phyloP scores from a whole-genome alignment of 169 alveolate species.

The Cystoisospora suis region DNA sequence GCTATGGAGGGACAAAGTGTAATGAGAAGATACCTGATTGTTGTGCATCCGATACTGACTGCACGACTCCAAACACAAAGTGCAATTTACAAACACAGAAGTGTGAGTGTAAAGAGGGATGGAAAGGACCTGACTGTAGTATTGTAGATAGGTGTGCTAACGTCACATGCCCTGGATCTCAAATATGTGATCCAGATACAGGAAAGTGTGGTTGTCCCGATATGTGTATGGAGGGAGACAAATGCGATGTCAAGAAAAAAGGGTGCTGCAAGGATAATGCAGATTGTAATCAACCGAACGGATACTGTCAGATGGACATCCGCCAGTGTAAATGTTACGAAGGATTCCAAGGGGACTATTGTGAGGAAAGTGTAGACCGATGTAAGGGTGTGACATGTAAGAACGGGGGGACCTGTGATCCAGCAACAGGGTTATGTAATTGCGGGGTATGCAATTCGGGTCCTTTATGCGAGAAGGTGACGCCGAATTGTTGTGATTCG shows the following conservation, averaged over 20 bases:
- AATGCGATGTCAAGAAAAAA: background rate
- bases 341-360: conserved; percentile 45
- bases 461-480: conserved; percentile 19
- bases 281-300: background rate
- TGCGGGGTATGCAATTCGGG: conserved; percentile 52
- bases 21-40: background rate
- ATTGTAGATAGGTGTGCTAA: conserved; percentile 8
- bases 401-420: conserved; percentile 55
- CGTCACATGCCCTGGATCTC: conserved; percentile 23
- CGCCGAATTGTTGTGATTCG: conserved; percentile 41
- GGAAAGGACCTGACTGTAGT: background rate
- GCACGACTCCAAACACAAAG: background rate
- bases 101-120: background rate
- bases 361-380: conserved; percentile 31
- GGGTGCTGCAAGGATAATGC: background rate
- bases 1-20: conserved; percentile 48
- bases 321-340: conserved; percentile 43
- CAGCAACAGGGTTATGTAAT: conserved; percentile 51
- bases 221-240: background rate
- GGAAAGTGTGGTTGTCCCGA: background rate
- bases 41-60: background rate
- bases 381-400: conserved; percentile 37
- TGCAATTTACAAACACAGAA: background rate
- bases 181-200: background rate
- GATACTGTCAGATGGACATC: conserved; percentile 47